phyloP scores from a whole-genome alignment of 306 rosid genomes.

The Quercus parvula region DNA sequence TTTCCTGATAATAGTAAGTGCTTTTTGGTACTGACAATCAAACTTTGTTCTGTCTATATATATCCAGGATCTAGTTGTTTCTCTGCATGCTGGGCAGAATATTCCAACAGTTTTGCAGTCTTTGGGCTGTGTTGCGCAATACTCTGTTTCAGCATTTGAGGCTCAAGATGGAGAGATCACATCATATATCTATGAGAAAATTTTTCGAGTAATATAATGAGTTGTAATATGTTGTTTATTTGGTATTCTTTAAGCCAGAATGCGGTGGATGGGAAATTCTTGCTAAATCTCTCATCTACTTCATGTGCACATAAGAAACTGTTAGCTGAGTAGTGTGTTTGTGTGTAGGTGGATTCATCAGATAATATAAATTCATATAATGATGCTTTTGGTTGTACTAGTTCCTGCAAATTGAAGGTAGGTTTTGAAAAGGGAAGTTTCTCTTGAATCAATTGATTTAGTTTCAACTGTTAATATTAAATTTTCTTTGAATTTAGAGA shows the following conservation, averaged over 20 bases:
- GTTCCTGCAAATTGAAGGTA: conserved; percentile 78
- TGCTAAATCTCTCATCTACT: conserved; percentile 5
- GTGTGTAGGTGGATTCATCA: conserved; percentile 52
- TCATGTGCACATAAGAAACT: conserved; percentile 16
- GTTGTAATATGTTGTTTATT: conserved; percentile 20
- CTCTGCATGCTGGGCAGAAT: conserved; percentile 51
- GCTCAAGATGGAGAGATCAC: conserved; percentile 59
- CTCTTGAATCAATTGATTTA: conserved; percentile 7
- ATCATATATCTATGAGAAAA: conserved; percentile 46
- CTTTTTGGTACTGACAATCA: conserved; percentile 8
- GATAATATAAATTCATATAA: conserved; percentile 26
- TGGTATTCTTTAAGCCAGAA: conserved; percentile 19
- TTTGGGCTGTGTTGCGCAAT: conserved; percentile 75
- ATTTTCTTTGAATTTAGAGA: neutral
- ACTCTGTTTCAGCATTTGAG: conserved; percentile 63
- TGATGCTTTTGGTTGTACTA: conserved; percentile 33
- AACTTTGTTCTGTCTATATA: conserved; percentile 11
- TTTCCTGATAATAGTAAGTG: conserved; percentile 12
- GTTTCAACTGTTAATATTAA: conserved; percentile 2
- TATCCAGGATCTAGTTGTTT: conserved; percentile 58
- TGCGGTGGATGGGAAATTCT: neutral
- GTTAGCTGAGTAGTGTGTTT: neutral
- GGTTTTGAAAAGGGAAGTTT: conserved; percentile 19
- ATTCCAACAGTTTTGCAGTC: conserved; percentile 85
- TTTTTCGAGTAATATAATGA: conserved; percentile 65